A percentile compares a stretch with the other conserved stretches of the same genome.
phyloP scores from a whole-genome alignment of 441 rosid species.

The Euphorbia celastroides region DNA sequence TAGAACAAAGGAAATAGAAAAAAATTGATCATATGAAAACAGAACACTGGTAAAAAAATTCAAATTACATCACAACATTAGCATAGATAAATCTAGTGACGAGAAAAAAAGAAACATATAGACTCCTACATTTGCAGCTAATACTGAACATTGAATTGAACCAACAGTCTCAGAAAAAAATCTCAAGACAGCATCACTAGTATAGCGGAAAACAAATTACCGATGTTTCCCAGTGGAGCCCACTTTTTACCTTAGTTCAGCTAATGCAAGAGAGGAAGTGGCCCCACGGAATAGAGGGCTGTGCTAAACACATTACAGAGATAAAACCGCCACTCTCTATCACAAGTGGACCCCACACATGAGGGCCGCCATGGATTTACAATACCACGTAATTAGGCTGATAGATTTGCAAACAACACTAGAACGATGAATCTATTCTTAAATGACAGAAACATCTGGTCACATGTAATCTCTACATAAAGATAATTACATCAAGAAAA shows the following conservation, averaged over 20 bases:
- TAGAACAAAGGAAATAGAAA: neutral
- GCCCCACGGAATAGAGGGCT: neutral
- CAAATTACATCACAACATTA: neutral
- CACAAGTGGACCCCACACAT: conserved; percentile 5
- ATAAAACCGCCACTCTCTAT: neutral
- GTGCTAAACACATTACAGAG: neutral
- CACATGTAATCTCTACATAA: neutral
- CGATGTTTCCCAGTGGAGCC: neutral
- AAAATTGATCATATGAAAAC: neutral
- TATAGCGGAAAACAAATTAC: neutral
- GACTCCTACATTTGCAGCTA: neutral
- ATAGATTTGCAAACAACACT: neutral
- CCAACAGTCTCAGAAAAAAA: neutral
- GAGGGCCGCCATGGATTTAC: neutral
- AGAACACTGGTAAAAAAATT: neutral
- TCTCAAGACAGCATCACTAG: neutral
- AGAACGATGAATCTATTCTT: neutral
- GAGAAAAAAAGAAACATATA: neutral
- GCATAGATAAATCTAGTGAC: neutral
- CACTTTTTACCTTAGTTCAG: neutral
- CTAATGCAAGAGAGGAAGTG: neutral
- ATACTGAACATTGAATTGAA: neutral
- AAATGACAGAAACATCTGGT: neutral
- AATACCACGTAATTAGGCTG: neutral
- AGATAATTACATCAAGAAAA: neutral